phyloP scores from a whole-genome alignment of 2,329 filamentous ascomycete genomes.

The Clonostachys chloroleuca region DNA sequence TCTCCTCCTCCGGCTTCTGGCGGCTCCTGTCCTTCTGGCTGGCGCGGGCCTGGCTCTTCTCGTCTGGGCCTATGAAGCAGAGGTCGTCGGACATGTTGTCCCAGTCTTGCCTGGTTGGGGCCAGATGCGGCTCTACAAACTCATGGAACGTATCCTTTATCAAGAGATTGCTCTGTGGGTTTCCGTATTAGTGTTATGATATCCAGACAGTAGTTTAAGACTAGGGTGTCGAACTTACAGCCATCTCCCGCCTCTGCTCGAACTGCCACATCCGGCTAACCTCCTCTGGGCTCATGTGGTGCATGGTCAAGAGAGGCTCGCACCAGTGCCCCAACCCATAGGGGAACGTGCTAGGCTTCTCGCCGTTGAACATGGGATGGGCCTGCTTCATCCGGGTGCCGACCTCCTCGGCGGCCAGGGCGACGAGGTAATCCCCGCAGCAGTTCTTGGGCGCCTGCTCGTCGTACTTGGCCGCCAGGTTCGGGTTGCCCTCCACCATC shows the following conservation, averaged over 20 bases:
- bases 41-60: slow-evolving; percentile 23
- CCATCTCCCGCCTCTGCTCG: slow-evolving; percentile 37
- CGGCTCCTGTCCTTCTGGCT: slow-evolving; percentile 21
- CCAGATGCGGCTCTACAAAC: slow-evolving; percentile 39
- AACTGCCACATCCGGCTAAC: slow-evolving; percentile 47
- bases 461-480: slow-evolving; percentile 41
- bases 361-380: slow-evolving; percentile 51
- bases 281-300: slow-evolving; percentile 48
- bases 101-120: slow-evolving; percentile 39
- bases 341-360: slow-evolving; percentile 46
- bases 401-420: slow-evolving; percentile 39
- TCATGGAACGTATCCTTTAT: slow-evolving; percentile 44
- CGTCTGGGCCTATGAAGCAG: slow-evolving; percentile 34
- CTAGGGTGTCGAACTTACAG: no score
- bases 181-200: slow-evolving; percentile 8
- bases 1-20: slow-evolving; percentile 30
- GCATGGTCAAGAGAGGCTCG: slow-evolving; percentile 52
- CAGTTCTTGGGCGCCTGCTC: slow-evolving; percentile 34
- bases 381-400: slow-evolving; percentile 34
- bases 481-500: slow-evolving; percentile 35
- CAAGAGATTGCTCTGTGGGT: slow-evolving; percentile 31
- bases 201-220: no score
- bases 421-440: slow-evolving; percentile 48
- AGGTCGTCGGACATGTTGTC: slow-evolving; percentile 46
- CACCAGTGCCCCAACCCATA: slow-evolving; percentile 48